Evolutionary conservation across 768 basidiomycete genomes (phyloP).

Genomic region (Mycena alexandri): DNA sequence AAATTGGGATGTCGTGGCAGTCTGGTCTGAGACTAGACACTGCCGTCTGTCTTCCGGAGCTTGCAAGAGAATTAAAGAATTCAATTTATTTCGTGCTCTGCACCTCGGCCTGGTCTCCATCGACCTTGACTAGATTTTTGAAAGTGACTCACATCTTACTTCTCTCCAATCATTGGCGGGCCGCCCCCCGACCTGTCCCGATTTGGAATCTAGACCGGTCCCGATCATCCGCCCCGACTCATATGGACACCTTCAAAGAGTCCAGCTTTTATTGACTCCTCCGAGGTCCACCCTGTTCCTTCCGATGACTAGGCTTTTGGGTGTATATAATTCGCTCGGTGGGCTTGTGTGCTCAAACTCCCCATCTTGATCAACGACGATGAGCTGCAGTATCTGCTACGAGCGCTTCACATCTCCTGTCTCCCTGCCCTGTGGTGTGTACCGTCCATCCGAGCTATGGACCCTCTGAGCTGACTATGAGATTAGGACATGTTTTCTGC

Average conservation of each 20-base stretch:
- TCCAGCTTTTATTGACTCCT: neutral
- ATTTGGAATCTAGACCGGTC: conserved; percentile 21
- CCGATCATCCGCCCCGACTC: conserved; percentile 26
- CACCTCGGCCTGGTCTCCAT: too few species aligned
- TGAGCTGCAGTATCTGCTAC: conserved; percentile 25
- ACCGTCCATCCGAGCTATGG: too few species aligned
- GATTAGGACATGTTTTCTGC: conserved; percentile 31
- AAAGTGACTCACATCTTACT: too few species aligned
- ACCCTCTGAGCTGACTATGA: too few species aligned
- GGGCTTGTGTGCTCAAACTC: neutral
- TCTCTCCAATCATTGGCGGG: conserved; percentile 9
- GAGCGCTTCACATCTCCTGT: conserved; percentile 20
- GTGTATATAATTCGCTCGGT: conserved; percentile 4
- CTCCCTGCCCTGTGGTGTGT: conserved; percentile 31
- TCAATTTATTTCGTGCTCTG: too few species aligned
- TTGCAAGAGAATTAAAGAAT: too few species aligned
- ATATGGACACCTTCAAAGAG: conserved; percentile 6
- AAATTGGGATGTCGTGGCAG: conserved; percentile 11
- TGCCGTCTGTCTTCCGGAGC: too few species aligned
- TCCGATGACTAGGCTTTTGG: conserved; percentile 22
- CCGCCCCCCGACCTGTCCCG: conserved; percentile 7
- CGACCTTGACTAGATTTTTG: too few species aligned
- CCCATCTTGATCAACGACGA: conserved; percentile 7
- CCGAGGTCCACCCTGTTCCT: conserved; percentile 19
- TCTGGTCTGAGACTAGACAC: conserved; percentile 12